Evolutionary conservation across 306 rosid species (phyloP), one percentile per base, ranked within the genome.

Genomic region (Canavalia ensiformis): DNA sequence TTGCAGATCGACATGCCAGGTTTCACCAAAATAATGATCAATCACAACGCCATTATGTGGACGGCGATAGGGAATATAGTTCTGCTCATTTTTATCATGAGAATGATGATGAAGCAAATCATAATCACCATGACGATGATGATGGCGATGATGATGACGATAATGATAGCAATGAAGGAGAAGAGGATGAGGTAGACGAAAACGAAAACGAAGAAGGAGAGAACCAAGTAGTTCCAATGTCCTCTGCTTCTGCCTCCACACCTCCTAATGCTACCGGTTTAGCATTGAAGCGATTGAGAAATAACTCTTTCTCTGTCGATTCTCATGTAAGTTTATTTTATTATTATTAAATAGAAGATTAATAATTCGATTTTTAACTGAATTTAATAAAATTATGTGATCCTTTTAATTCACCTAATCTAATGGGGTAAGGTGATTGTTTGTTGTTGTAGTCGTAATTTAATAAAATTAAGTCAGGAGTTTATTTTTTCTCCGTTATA

Each of bases 201-300:
- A 18, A 18, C 25, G 25, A 18, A 18, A 18, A 18, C 25, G 87
- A 74, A 0, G 89, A 82, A 7, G 90, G 85, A 60, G 94, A 88
- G 59, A 90, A 90, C 35, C 92, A 92, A 82, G 94, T 92, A 54
- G 94, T 92, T 49, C 94, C 97, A 50, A 73, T 84, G 88, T 88
- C 89, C 2, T 84, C 80, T 13, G 50, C 67, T 37, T 77, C 84
- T 8, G 68, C 57, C n/a, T 45, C 49, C 7, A 2, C 49, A 4
- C 9, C 49, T 1, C 49, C 49, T 1, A 8, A 5, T 45, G 7
- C 49, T 5, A 2, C 49, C 5, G 49, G 7, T 45, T 45, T 45
- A 5, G 49, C 49, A 45, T 45, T 45, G 49, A 45, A 45, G 49
- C 49, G 49, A 5, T 45, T 8, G 49, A 4, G 49, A 45, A 8